These are phyloP conservation scores for Cyclocybe cylindracea DNA, from an alignment of 768 basidiomycete genomes.

Conservation along the genomic window DNA sequence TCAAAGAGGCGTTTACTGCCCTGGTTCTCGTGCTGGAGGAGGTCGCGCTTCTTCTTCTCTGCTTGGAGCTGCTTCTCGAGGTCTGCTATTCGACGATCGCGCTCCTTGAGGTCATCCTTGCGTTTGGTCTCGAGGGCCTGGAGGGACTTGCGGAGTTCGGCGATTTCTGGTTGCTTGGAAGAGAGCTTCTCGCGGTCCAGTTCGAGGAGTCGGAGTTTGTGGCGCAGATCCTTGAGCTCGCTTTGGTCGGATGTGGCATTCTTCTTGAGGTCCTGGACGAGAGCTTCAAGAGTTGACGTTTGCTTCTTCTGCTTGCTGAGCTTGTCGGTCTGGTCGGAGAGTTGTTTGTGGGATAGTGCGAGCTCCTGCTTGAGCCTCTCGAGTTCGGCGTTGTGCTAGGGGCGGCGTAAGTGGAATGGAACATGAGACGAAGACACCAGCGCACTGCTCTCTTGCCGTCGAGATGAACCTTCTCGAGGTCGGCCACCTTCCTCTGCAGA, in stretches of 20 bases:
- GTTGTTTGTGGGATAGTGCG: slow-evolving; percentile 44
- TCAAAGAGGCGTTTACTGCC: slow-evolving; percentile 44
- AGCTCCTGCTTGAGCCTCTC: slow-evolving; percentile 62
- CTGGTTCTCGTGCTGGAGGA: slow-evolving; percentile 42
- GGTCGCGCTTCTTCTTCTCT: slow-evolving; percentile 55
- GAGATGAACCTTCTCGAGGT: slow-evolving; percentile 59
- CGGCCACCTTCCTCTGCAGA: slow-evolving; percentile 65
- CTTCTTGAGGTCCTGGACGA: slow-evolving; percentile 64
- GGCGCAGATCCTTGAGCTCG: slow-evolving; percentile 63
- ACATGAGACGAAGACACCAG: slow-evolving; percentile 1
- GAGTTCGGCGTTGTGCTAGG: slow-evolving; percentile 61
- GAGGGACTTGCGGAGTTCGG: slow-evolving; percentile 51
- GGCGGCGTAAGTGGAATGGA: not conserved
- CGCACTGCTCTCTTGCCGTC: slow-evolving; percentile 69
- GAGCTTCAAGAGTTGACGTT: slow-evolving; percentile 53
- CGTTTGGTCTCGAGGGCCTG: slow-evolving; percentile 50
- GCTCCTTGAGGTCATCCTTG: slow-evolving; percentile 55
- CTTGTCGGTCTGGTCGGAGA: slow-evolving; percentile 51
- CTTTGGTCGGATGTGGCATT: slow-evolving; percentile 46
- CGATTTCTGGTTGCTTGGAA: slow-evolving; percentile 51
- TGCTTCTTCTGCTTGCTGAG: slow-evolving; percentile 67
- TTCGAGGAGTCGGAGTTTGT: slow-evolving; percentile 59
- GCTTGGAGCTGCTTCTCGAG: slow-evolving; percentile 49
- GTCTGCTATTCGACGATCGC: slow-evolving; percentile 54
- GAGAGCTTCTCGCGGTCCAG: slow-evolving; percentile 55